Percentiles rank a stretch among this genome's conserved stretches.
These are phyloP conservation scores for Vitis labrusca DNA, from an alignment of 164 flowering plant genomes.

Conservation along the genomic window DNA sequence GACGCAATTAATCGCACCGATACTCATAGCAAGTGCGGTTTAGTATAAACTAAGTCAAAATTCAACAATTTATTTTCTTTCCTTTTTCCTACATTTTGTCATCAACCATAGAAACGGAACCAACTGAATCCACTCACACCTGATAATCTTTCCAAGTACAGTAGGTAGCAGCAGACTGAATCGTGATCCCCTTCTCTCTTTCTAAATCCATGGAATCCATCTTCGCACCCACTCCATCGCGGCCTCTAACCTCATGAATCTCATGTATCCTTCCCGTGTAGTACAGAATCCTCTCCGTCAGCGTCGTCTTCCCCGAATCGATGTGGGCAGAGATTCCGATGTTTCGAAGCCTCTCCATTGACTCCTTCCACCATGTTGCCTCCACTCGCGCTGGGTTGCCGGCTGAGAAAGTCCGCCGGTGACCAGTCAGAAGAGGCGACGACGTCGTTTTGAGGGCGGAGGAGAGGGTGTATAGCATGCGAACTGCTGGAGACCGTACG, in stretches of 20 bases:
- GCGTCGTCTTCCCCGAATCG: conserved; percentile 95
- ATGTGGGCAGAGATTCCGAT: conserved; percentile 98
- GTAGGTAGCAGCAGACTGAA: conserved; percentile 97
- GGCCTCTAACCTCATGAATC: conserved; percentile 95
- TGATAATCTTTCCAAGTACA: conserved; percentile 93
- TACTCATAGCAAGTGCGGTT: too few species aligned
- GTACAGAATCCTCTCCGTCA: conserved; percentile 83
- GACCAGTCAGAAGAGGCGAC: conserved; percentile 26
- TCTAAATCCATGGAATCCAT: conserved; percentile 99
- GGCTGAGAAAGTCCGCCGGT: conserved; percentile 45
- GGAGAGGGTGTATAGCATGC: conserved; percentile 55
- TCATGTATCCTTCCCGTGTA: conserved; percentile 94
- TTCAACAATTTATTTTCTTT: too few species aligned
- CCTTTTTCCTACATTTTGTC: too few species aligned
- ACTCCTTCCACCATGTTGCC: conserved; percentile 80
- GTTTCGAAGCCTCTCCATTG: conserved; percentile 77
- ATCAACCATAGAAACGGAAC: too few species aligned
- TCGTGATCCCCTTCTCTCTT: conserved; percentile 95
- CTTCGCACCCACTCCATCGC: conserved; percentile 97
- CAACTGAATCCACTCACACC: conserved; percentile 32
- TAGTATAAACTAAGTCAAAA: too few species aligned
- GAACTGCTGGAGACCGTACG: conserved; percentile 38
- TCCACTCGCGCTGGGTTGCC: conserved; percentile 53
- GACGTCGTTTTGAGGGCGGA: conserved; percentile 9
- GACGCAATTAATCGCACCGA: too few species aligned